A percentile compares a stretch with the other conserved stretches of the same genome.
Conservation (phyloP, 169 alveolate species). For the Cyclospora cayetanensis region DNA sequence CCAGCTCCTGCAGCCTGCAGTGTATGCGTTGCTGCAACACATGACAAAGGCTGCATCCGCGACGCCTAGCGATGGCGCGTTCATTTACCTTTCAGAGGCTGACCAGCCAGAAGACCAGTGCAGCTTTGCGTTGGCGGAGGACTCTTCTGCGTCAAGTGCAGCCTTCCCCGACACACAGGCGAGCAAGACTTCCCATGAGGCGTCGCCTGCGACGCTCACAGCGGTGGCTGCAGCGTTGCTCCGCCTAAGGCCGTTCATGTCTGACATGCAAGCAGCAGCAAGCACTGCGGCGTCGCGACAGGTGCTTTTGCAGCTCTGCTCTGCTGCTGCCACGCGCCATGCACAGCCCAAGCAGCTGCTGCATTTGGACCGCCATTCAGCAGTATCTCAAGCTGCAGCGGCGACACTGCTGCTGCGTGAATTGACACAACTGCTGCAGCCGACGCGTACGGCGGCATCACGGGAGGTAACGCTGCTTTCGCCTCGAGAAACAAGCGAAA, state of each 20-base stretch:
- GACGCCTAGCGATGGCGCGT: no score
- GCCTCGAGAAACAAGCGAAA: slow-evolving; percentile 34
- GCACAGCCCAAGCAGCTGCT: background rate
- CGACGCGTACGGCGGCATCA: background rate
- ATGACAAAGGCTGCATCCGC: no score
- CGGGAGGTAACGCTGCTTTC: background rate
- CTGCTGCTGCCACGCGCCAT: background rate
- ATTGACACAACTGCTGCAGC: slow-evolving; percentile 47
- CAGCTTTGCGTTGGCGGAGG: no score
- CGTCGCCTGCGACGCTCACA: slow-evolving; percentile 37
- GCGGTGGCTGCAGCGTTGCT: slow-evolving; percentile 61
- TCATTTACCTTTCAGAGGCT: no score
- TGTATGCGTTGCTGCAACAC: background rate
- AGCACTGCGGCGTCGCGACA: slow-evolving; percentile 51
- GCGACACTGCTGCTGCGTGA: slow-evolving; percentile 44
- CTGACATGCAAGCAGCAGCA: slow-evolving; percentile 4
- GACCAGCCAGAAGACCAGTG: no score
- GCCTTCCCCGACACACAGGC: no score
- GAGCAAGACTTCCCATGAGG: background rate
- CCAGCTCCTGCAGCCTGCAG: background rate
- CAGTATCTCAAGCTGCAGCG: background rate
- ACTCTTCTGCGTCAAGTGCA: no score
- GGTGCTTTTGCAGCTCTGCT: slow-evolving; percentile 26
- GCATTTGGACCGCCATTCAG: slow-evolving; percentile 5
- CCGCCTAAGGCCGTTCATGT: background rate